Base-by-base conservation (phyloP, 2,329 filamentous ascomycete species). In the Fusarium chlamydosporum region DNA sequence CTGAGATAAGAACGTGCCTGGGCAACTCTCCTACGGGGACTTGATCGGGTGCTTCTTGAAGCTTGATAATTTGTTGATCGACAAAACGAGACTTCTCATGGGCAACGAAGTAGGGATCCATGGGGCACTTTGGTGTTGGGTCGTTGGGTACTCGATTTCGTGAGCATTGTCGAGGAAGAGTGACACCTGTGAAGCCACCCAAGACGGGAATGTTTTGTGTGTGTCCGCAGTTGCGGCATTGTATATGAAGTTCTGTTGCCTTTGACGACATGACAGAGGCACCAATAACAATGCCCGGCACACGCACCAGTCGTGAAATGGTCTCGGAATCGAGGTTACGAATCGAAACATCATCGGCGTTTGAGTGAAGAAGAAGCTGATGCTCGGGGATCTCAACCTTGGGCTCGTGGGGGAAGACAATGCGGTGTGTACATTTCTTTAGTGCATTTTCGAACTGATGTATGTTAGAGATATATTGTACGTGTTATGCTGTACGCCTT, bases 241-340 rank as follows among this genome's bases (percentile, higher is more conserved):
- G 90, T 52, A 99, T 91, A 65, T 92, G 88, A 26, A 99, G 85
- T 27, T 90, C 85, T 8, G 94, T 97, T 7, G 96, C 93, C 83
- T 99, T 98, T 13, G 95, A 98, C 3, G 94, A 97, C 79, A 98
- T 91, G 18, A 97, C 97, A 1, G 95, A 97, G 46, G 96, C 96
- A 46, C 96, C 95, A 70, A 99, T 99, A 62, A 99, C 93, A 70
- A 99, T 99, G 51, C 96, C 96, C 1, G 96, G 96, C 59, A 99
- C 97, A 58, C 95, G 89, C 38, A 99, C 95, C n/a, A 99, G 90
- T 72, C 94, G 91, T 7, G 95, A 94, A 72, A 99, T 96, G 68
- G 93, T 95, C 67, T 92, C 91, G 10, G 96, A 96, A 74, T 96
- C 96, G 38, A 99, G 87, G 72, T 97, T 94, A 70, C 96, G 92